Evolutionary conservation across 2,329 filamentous ascomycete genomes (phyloP), one percentile per base, ranked within the genome.

Genomic region (Beauveria asiatica): DNA sequence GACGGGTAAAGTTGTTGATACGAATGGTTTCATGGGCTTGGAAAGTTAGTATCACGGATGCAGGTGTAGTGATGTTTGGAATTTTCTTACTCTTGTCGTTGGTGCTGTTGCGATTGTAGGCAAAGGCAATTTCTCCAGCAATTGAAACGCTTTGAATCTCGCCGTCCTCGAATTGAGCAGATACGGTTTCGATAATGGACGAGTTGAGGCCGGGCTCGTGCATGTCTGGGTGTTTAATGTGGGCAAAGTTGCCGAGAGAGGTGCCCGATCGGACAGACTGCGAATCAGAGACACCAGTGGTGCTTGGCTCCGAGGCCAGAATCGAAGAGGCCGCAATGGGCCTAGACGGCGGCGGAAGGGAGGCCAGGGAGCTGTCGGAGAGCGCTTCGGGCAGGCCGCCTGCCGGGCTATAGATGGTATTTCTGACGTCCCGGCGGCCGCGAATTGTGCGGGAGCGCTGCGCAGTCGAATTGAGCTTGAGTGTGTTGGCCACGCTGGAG

Each of bases 121-220:
- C 85, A 65, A 99, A 83, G 3, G 93, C 94, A 65, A 99, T 85
- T 75, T 99, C 93, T 61, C 94, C 94, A 49, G 87, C 85, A 23
- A 97, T 84, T 61, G 87, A 88, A 16, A 87, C 85, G 53, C 84
- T 86, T 64, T 84, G 89, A 11, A 92, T 75, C 13, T 78, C 78
- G 9, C 90, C 89, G 39, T 87, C 83, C 60, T 92, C 87, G 70
- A 97, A 95, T 57, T 84, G 85, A 16, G 89, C 90, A 63, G 86
- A 94, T n/a, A 97, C 85, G 0, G 89, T 94, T 73, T 99, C 94
- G 55, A 97, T 88, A 59, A 97, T 83, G 16, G 93, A 97, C 3
- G 89, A 86, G 71, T 91, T 94, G 6, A 99, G 78, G 2, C 94
- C 93, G 1, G 89, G 84, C 10, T 84, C 83, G 57, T 87, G 83